Evolutionary conservation across 1,139 yeast genomes (phyloP).

Genomic region (Saccharomycopsis hybrid): DNA sequence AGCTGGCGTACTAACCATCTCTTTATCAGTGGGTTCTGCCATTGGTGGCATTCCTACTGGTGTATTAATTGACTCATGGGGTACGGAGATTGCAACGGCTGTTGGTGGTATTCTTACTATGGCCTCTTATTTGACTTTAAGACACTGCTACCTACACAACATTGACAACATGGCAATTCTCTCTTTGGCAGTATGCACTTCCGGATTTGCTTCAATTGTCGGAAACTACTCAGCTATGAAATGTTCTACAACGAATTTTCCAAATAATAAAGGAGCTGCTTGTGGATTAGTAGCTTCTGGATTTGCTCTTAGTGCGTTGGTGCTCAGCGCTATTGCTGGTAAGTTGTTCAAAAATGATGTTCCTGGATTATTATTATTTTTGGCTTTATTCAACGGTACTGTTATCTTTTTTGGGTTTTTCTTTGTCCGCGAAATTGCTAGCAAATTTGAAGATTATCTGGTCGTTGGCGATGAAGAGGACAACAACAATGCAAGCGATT

Average conservation of each 20-base stretch:
- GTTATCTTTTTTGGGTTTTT: conserved; percentile 26
- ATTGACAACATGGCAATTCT: conserved; percentile 39
- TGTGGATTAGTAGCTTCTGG: conserved; percentile 45
- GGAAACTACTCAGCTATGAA: conserved; percentile 62
- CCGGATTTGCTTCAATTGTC: conserved; percentile 61
- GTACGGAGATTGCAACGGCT: conserved; percentile 47
- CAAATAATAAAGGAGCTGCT: conserved; percentile 64
- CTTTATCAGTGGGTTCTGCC: conserved; percentile 58
- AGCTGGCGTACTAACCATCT: conserved; percentile 58
- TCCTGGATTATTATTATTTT: conserved; percentile 31
- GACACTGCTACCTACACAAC: conserved; percentile 32
- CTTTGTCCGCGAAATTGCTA: conserved; percentile 24
- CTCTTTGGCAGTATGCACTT: conserved; percentile 2
- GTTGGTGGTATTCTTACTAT: conserved; percentile 47
- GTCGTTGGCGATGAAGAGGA: too few species aligned
- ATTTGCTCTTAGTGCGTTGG: conserved; percentile 41
- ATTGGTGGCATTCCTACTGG: conserved; percentile 70
- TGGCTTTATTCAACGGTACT: conserved; percentile 28
- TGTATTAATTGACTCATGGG: conserved; percentile 50
- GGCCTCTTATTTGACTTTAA: conserved; percentile 35
- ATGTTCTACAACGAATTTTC: conserved; percentile 65
- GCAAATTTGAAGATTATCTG: neutral
- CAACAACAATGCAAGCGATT: neutral
- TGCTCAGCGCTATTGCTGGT: conserved; percentile 37
- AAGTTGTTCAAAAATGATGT: conserved; percentile 37